A percentile compares a stretch with the other conserved stretches of the same genome.
These are phyloP conservation scores for Zalaria obscura DNA, from an alignment of 2,329 filamentous ascomycete genomes.

Conservation along the genomic window DNA sequence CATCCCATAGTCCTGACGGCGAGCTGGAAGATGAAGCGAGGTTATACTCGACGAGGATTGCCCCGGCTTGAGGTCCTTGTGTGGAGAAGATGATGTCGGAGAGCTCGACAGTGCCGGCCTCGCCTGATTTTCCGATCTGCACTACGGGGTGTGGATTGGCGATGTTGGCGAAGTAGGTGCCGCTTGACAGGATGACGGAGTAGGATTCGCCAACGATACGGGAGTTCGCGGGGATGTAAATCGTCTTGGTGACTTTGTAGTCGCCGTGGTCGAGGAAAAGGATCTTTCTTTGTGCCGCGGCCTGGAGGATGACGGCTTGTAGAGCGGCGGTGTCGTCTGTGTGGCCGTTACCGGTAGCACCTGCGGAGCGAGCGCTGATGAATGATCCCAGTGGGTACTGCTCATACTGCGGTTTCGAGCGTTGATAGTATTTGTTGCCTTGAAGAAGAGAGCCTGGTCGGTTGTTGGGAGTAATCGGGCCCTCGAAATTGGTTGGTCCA, in stretches of 20 bases:
- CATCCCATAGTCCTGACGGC: constrained; percentile 31
- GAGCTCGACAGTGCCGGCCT: constrained; percentile 37
- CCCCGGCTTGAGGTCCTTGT: constrained; percentile 29
- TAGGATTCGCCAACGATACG: constrained; percentile 48
- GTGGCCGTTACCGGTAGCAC: constrained; percentile 36
- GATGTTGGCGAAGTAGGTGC: constrained; percentile 32
- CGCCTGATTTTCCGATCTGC: constrained; percentile 35
- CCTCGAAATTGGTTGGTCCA: constrained; percentile 30
- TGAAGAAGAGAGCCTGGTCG: constrained; percentile 30
- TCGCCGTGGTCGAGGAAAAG: constrained; percentile 65
- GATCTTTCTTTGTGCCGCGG: constrained; percentile 35
- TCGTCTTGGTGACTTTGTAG: constrained; percentile 46
- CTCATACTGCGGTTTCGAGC: constrained; percentile 42
- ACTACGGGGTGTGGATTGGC: constrained; percentile 34
- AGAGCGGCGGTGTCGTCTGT: constrained; percentile 48
- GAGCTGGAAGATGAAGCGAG: constrained; percentile 31
- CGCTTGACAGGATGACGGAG: constrained; percentile 42
- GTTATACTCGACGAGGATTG: constrained; percentile 35
- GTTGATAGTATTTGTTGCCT: constrained; percentile 33
- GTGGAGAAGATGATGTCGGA: constrained; percentile 40
- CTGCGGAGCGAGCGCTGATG: constrained; percentile 26
- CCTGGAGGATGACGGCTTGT: constrained; percentile 40
- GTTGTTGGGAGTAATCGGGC: constrained; percentile 27
- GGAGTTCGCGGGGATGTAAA: constrained; percentile 47
- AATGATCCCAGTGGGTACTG: constrained; percentile 23